Evolutionary conservation across 164 flowering plant species (phyloP), one percentile per base, ranked within the genome.

Genomic region (Stephania cephalantha): DNA sequence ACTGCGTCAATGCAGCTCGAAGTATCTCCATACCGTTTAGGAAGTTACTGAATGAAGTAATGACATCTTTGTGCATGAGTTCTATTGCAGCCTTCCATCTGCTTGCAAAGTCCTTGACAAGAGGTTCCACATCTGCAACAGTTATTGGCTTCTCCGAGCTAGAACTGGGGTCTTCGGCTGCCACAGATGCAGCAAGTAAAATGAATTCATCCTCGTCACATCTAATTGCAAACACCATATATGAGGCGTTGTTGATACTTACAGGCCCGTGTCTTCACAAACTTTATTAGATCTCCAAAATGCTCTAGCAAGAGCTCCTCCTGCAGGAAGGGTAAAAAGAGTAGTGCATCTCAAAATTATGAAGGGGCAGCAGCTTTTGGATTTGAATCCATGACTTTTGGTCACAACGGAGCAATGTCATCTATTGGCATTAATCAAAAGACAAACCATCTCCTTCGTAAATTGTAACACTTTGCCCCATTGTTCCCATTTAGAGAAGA

Each of bases 61-160:
- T 96, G 65, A 96, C 97, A 77, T 92, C 98, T 78, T 90, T 96
- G 88, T 96, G 99, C 98, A 96, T 96, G 77, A 92, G 78, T 84
- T 96, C 98, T 72, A 94, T 96, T 46, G 97, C 97, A 25, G 88
- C 85, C 79, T 96, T 96, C 99, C 99, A 94, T 84, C 98, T 85
- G 78, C 91, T 84, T 1, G 85, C 94, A 74, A 95, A 96, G 81
- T 96, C 99, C 85, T 94, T 96, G 46, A 96, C 95, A 18, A 96
- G 87, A 6, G 94, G 95, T 82, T 96, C 98, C 12, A 96, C 93
- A 76, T 96, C 99, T 6, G 86, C 81, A 46, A 88, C 85, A 12
- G 90, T 84, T 70, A 91, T 82, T 11, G 91, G 83, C 77, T 75
- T 88, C 80, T 92, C 99, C 15, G 89, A 78, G 70, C 77, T 86